phyloP scores from a whole-genome alignment of 208 protist species.

The Trypanosoma theileri region DNA sequence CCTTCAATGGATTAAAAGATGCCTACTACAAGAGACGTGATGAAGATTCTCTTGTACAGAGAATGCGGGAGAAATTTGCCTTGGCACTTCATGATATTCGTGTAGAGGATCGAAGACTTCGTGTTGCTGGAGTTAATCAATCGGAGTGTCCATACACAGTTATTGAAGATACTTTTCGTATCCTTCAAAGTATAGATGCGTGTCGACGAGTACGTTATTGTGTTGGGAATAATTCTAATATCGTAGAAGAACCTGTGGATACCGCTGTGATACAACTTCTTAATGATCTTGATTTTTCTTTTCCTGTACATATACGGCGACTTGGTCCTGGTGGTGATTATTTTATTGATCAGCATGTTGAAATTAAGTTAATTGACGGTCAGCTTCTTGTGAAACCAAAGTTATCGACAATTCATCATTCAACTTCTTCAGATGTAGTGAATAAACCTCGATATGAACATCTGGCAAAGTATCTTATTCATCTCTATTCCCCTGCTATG shows the following conservation, averaged over 20 bases:
- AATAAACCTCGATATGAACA: constrained; percentile 16
- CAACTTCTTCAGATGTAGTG: neutral
- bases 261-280: constrained; percentile 20
- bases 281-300: constrained; percentile 26
- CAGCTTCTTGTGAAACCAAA: constrained; percentile 25
- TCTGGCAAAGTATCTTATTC: constrained; percentile 30
- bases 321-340: constrained; percentile 26
- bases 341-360: constrained; percentile 31
- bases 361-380: constrained; percentile 15
- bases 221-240: neutral
- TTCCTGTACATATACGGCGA: constrained; percentile 21
- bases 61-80: neutral
- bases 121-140: too few relatives aligned
- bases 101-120: neutral
- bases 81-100: constrained; percentile 3
- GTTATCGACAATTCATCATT: neutral
- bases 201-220: constrained; percentile 13
- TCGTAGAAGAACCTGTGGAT: constrained; percentile 8
- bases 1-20: neutral
- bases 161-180: constrained; percentile 19
- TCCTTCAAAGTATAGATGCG: constrained; percentile 1
- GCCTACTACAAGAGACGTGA: neutral
- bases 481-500: constrained; percentile 28
- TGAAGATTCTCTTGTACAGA: neutral
- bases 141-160: neutral